Percentiles rank a stretch among this genome's conserved stretches.
phyloP scores from a whole-genome alignment of 2,329 filamentous ascomycete species.

The Xylariaceae sp. region DNA sequence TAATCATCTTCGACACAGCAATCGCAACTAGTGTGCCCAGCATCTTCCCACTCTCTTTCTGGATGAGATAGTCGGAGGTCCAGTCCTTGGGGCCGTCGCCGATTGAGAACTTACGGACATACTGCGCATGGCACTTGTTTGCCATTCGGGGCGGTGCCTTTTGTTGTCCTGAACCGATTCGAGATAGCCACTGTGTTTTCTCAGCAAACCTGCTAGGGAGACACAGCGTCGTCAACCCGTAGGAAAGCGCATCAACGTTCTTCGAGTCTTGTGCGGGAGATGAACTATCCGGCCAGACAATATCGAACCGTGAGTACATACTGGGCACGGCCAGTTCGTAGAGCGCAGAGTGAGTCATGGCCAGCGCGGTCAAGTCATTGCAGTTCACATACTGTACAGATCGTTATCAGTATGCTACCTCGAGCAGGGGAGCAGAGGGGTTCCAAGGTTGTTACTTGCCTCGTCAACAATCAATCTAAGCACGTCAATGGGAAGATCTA shows the following conservation, averaged over 20 bases:
- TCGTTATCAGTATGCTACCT: constrained; percentile 9
- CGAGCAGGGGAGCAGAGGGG: neutral
- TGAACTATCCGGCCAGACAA: constrained; percentile 75
- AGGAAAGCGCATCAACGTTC: constrained; percentile 77
- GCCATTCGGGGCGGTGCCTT: constrained; percentile 28
- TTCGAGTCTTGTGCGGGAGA: constrained; percentile 59
- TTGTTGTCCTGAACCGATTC: constrained; percentile 20
- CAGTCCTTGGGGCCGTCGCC: constrained; percentile 75
- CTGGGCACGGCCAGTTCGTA: constrained; percentile 70
- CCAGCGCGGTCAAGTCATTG: constrained; percentile 74
- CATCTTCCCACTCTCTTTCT: constrained; percentile 82
- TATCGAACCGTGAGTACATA: constrained; percentile 82
- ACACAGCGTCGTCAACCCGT: constrained; percentile 73
- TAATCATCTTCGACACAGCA: constrained; percentile 74
- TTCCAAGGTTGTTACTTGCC: constrained; percentile 40
- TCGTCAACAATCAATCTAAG: constrained; percentile 75
- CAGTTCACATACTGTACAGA: constrained; percentile 63
- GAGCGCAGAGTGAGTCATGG: constrained; percentile 71
- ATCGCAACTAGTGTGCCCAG: constrained; percentile 76
- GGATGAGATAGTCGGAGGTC: constrained; percentile 77
- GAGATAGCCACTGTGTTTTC: constrained; percentile 34
- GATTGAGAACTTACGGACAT: constrained; percentile 75
- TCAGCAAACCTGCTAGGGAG: constrained; percentile 53
- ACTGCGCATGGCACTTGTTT: constrained; percentile 68
- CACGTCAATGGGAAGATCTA: constrained; percentile 74